Conservation (phyloP, 2,329 filamentous ascomycete species). For the Endoconidiophora polonica region DNA sequence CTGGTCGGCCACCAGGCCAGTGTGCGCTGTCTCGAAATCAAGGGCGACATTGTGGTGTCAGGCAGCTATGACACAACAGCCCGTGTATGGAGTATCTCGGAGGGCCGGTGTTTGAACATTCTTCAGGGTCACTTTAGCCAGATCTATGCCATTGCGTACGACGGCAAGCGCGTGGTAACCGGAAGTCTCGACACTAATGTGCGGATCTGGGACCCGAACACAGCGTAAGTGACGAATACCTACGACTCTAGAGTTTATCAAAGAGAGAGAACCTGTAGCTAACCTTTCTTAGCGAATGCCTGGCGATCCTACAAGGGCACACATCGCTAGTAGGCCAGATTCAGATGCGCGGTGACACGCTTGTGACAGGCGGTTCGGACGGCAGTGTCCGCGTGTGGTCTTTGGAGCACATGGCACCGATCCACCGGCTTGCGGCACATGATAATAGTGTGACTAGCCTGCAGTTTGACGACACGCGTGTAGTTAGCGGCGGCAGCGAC, state of each 20-base stretch:
- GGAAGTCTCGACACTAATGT: constrained; percentile 95
- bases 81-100: constrained; percentile 93
- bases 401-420: constrained; percentile 72
- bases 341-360: constrained; percentile 84
- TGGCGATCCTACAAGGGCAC: constrained; percentile 87
- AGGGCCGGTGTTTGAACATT: constrained; percentile 80
- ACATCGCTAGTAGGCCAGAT: constrained; percentile 92
- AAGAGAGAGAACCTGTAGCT: background rate
- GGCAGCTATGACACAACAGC: constrained; percentile 96
- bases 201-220: constrained; percentile 83
- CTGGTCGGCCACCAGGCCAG: constrained; percentile 90
- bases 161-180: constrained; percentile 82
- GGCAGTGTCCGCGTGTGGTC: constrained; percentile 96
- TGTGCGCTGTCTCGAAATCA: constrained; percentile 86
- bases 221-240: constrained; percentile 43
- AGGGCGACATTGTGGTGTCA: constrained; percentile 92
- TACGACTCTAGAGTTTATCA: too few species aligned
- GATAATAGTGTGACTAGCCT: constrained; percentile 97
- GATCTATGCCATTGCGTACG: constrained; percentile 96
- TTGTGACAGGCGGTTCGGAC: constrained; percentile 92
- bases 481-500: constrained; percentile 91
- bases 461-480: constrained; percentile 89
- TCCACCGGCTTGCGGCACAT: constrained; percentile 87
- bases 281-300: constrained; percentile 44
- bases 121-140: constrained; percentile 93